Evolutionary conservation across 768 basidiomycete species (phyloP), one percentile per base, ranked within the genome.

Genomic region (Obba rivulosa): DNA sequence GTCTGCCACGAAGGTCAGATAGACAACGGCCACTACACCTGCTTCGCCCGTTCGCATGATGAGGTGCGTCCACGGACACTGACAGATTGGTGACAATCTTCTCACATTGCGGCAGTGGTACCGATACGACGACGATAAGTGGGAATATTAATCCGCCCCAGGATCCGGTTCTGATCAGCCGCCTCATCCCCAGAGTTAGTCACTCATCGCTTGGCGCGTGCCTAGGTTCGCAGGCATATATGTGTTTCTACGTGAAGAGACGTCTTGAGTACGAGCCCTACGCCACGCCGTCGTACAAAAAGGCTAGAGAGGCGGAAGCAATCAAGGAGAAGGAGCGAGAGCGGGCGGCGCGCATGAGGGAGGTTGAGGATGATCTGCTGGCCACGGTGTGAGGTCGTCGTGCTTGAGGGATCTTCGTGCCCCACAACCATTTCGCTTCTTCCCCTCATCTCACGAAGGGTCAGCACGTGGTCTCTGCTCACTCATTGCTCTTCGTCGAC

Each of bases 241-340:
- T 95, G 92, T 90, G 91, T 53, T 93, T 94, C 69, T 96, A 95
- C 62, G 89, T 92, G 52, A 94, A 94, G 65, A 81, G 88, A 10
- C 80, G 89, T 52, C 71, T 94, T 40, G 88, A 93, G 53, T 94
- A 93, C 67, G 85, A 83, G 62, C 81, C 85, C 0, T 65, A 80
- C 60, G 74, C 72, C 58, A 80, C 74, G 22, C 87, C 87, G 4
- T 80, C 81, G 0, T 89, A 90, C 57, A 75, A 83, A 2, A 66
- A 78, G 31, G 71, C 77, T 36, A 72, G 85, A 22, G 85, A 88
- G 63, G 78, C 73, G 14, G 85, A 86, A 59, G 79, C 78, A 4
- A 77, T 77, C 7, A 71, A 73, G 54, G 83, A 83, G 60, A 78
- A 75, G 56, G 77, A 80, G 51, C 65, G 74, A 41, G 79, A 79